Conservation (phyloP, 108 stramenopile genomes). For the Conticribra guillardii region DNA sequence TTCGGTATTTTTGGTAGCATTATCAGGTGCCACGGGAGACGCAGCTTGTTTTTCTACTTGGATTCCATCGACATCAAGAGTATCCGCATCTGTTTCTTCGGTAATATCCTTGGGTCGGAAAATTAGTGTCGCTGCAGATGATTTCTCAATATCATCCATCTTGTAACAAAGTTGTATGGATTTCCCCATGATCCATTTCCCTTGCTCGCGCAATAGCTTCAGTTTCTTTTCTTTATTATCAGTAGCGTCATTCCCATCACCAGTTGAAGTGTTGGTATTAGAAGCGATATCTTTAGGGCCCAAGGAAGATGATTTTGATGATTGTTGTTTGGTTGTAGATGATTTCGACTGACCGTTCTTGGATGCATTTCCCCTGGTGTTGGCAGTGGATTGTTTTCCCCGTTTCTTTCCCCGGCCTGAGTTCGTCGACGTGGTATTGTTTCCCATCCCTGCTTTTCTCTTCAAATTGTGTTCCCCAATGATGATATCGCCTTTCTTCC, state of each 20-base stretch:
- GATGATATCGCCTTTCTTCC: constrained; percentile 5
- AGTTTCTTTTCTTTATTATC: constrained; percentile 32
- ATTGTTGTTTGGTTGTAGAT: constrained; percentile 15
- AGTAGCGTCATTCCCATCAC: not conserved
- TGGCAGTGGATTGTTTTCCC: constrained; percentile 17
- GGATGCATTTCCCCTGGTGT: constrained; percentile 21
- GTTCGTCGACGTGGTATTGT: not conserved
- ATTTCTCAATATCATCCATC: constrained; percentile 42
- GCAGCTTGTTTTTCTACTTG: too few species aligned
- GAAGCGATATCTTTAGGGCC: not conserved
- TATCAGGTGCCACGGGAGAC: too few species aligned
- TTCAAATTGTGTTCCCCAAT: constrained; percentile 41
- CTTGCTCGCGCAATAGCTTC: constrained; percentile 34
- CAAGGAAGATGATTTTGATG: not conserved
- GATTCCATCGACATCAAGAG: too few species aligned
- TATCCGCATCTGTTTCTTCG: too few species aligned
- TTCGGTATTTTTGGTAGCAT: too few species aligned
- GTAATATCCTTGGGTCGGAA: constrained; percentile 13
- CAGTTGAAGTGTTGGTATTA: not conserved
- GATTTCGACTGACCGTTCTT: constrained; percentile 8
- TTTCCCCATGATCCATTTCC: constrained; percentile 47
- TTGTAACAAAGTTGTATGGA: constrained; percentile 51
- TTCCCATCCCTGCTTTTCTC: constrained; percentile 21
- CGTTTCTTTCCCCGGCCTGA: constrained; percentile 17
- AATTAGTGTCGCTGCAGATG: constrained; percentile 14